phyloP scores from a whole-genome alignment of 345 rosid species.

The Eucalyptus paniculata region DNA sequence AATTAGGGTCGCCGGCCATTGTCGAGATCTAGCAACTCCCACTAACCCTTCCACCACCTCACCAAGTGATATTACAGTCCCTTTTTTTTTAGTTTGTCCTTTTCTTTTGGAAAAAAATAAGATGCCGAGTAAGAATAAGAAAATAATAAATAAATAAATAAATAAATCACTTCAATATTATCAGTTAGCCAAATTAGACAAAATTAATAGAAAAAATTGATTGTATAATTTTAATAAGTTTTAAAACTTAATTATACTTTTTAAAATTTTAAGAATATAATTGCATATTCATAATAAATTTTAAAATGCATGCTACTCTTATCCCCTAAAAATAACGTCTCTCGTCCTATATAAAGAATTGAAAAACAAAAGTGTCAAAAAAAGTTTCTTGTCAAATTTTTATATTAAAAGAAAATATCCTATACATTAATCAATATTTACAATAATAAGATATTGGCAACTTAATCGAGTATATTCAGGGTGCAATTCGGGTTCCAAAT shows the following conservation, averaged over 20 bases:
- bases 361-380: no score
- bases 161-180: neutral
- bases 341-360: neutral
- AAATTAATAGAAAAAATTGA: neutral
- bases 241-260: neutral
- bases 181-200: neutral
- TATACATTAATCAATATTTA: neutral
- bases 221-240: neutral
- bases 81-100: neutral
- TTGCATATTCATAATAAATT: neutral
- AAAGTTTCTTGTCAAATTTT: neutral
- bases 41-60: neutral
- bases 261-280: neutral
- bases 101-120: neutral
- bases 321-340: rapidly evolving
- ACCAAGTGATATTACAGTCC: neutral
- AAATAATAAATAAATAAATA: neutral
- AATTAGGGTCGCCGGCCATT: neutral
- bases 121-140: neutral
- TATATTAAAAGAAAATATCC: neutral
- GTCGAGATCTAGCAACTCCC: neutral
- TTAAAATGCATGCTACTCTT: neutral
- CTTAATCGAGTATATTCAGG: neutral
- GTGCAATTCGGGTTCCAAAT: neutral
- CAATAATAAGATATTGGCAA: neutral